Base-by-base conservation (phyloP, 805 yeast genomes). In the Suhomyces xylopsoci region DNA sequence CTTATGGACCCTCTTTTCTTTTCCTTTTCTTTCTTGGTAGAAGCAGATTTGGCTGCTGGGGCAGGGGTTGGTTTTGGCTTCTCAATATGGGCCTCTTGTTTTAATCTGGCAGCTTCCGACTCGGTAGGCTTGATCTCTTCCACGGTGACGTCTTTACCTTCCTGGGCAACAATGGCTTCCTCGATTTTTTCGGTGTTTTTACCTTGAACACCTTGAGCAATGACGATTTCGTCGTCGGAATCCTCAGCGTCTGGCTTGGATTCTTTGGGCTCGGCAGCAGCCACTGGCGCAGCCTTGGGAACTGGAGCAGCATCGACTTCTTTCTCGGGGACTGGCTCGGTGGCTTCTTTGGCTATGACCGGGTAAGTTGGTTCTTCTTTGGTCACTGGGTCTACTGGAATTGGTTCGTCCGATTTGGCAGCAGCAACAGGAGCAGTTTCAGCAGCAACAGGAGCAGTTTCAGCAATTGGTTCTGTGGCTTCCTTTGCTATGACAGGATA, bases 161-260 rank as follows among this genome's bases (percentile, higher is more conserved):
- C 74, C 50, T 64, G 62, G 46, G 75, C 74, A 40, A 62, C 64
- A 48, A 73, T 63, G 44, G 68, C 71, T 45, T 69, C 66, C 51
- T 66, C 73, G 48, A 71, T 62, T 30, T 67, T 70, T 38, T 64
- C 58, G 45, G 64, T 28, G 14, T 12, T 61, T 3, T 62, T 63
- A 25, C 78, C 79, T 48, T 68, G 70, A n/a, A 77, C 64, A 25
- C 78, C 79, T 48, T 68, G 70, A n/a, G 78, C 74, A 47, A 73
- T 63, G 48, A 74, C 64, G 48, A 75, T 72, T 55, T 71, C 77
- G 52, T 73, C 78, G 19, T 63, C 71, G 28, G 57, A 46, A 3
- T 55, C 67, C 41, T 50, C 49, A 20, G 55, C 44, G 22, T 48
- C 40, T 36, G 49, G 49, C 25, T 42, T 47, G 32, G 55, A 53